phyloP scores from a whole-genome alignment of 1,284 basidiomycete genomes.

The Chalciporus sp. region DNA sequence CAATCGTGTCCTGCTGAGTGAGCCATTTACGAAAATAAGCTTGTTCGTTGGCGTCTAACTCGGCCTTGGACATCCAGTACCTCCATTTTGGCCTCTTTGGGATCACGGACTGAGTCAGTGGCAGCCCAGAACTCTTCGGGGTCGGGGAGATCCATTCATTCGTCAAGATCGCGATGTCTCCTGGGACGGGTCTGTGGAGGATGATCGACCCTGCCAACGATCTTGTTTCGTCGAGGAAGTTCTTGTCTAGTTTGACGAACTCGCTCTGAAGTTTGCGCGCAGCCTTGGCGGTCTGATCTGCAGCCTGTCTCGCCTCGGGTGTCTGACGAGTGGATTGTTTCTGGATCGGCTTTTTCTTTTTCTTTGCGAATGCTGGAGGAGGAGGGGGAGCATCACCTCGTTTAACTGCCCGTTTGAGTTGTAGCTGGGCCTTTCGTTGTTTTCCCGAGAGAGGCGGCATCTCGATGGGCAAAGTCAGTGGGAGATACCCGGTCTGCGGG shows the following conservation, averaged over 20 bases:
- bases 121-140: conserved; percentile 18
- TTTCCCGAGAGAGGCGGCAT: conserved; percentile 66
- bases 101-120: conserved; percentile 41
- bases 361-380: conserved; percentile 34
- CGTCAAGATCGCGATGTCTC: conserved; percentile 45
- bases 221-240: conserved; percentile 67
- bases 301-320: conserved; percentile 5
- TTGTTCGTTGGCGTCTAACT: conserved; percentile 87
- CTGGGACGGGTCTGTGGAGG: conserved; percentile 62
- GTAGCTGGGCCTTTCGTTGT: conserved; percentile 70
- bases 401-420: conserved; percentile 80
- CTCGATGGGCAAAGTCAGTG: conserved; percentile 14
- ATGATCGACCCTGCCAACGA: conserved; percentile 54
- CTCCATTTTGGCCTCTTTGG: conserved; percentile 83
- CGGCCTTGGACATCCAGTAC: conserved; percentile 80
- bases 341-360: conserved; percentile 13
- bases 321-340: conserved; percentile 5
- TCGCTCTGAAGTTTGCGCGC: conserved; percentile 66
- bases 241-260: conserved; percentile 65
- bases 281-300: conserved; percentile 9
- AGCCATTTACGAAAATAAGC: conserved; percentile 79
- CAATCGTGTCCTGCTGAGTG: conserved; percentile 54
- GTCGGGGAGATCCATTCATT: conserved; percentile 6
- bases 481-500: conserved; percentile 1
- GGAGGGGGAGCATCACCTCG: conserved; percentile 63